A percentile compares a stretch with the other conserved stretches of the same genome.
Evolutionary conservation across 129 eudicot species (phyloP).

Genomic region (Pseudognaphalium luteoalbum): DNA sequence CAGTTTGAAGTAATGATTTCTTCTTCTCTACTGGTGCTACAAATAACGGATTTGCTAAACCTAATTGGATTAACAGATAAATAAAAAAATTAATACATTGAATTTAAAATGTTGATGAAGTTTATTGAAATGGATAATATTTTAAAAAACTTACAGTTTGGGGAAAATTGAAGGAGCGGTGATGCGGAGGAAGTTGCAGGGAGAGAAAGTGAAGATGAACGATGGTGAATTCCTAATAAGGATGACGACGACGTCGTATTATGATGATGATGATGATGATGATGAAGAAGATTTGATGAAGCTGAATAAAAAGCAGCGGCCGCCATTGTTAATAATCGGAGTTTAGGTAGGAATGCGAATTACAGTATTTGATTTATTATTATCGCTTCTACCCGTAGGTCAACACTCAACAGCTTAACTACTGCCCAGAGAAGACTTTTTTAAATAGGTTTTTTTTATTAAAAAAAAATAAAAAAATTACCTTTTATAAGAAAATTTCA

Average conservation of each 20-base stretch:
- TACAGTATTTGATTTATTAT: too few relatives aligned
- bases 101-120: background rate
- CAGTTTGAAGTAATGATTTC: slow-evolving; percentile 40
- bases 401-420: background rate
- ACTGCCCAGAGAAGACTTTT: background rate
- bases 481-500: too few relatives aligned
- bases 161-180: slow-evolving; percentile 19
- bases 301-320: slow-evolving; percentile 4
- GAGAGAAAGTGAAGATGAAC: slow-evolving; percentile 14
- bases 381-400: background rate
- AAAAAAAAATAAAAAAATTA: too few relatives aligned
- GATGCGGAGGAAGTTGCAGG: slow-evolving; percentile 20
- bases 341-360: background rate
- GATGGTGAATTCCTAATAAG: background rate
- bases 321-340: background rate
- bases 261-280: background rate
- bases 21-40: slow-evolving; percentile 31
- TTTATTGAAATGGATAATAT: background rate
- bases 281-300: slow-evolving; percentile 14
- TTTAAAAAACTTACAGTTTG: slow-evolving; percentile 11
- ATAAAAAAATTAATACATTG: background rate
- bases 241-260: background rate
- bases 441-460: too few relatives aligned
- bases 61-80: slow-evolving; percentile 4
- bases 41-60: slow-evolving; percentile 26